These are phyloP conservation scores for Poteriospumella lacustris DNA, from an alignment of 108 stramenopile species.

Conservation along the genomic window DNA sequence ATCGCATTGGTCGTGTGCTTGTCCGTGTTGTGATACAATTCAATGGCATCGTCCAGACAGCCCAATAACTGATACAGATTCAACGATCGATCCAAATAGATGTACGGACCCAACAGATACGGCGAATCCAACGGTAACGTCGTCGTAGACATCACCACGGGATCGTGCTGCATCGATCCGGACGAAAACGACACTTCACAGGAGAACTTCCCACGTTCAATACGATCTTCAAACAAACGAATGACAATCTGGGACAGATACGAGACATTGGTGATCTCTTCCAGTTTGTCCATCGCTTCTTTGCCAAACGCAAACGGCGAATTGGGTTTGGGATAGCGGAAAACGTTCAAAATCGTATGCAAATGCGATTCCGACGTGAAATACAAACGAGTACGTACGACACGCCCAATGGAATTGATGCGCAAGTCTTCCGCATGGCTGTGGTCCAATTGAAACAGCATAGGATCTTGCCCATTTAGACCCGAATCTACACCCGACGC, in stretches of 20 bases:
- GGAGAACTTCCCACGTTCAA: not conserved
- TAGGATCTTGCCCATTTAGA: not conserved
- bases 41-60: not conserved
- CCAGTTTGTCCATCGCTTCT: slow-evolving; percentile 42
- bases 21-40: too few species aligned
- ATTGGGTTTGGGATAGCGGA: slow-evolving; percentile 55
- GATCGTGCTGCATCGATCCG: not conserved
- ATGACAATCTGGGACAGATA: slow-evolving; percentile 93
- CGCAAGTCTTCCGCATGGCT: slow-evolving; percentile 78
- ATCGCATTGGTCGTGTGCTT: too few species aligned
- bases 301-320: not conserved
- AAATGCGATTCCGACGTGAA: slow-evolving; percentile 94
- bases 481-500: not conserved
- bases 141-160: not conserved
- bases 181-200: not conserved
- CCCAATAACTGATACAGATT: not conserved
- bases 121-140: not conserved
- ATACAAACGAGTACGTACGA: slow-evolving; percentile 93
- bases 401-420: slow-evolving; percentile 87
- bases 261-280: slow-evolving; percentile 76
- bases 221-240: slow-evolving; percentile 75
- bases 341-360: slow-evolving; percentile 84
- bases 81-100: not conserved
- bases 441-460: slow-evolving; percentile 60
- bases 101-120: not conserved